Evolutionary conservation across 257 asterid genomes (phyloP).

Genomic region (Eucommia ulmoides): DNA sequence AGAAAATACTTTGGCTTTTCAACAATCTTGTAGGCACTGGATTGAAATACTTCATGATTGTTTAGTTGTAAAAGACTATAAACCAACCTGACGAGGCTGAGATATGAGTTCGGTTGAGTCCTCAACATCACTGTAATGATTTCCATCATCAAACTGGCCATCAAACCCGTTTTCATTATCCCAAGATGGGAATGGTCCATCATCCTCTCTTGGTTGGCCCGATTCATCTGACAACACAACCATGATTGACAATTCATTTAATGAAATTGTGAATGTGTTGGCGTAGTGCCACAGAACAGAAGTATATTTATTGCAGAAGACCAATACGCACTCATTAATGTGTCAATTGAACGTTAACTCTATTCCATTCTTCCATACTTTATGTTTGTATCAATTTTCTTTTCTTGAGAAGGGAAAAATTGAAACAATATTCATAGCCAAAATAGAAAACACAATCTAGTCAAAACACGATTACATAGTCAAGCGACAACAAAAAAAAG

Average conservation of each 20-base stretch:
- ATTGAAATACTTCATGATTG: background rate
- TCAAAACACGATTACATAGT: too few relatives aligned
- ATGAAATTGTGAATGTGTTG: too few relatives aligned
- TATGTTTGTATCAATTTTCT: too few relatives aligned
- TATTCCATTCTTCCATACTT: too few relatives aligned
- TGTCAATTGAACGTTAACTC: too few relatives aligned
- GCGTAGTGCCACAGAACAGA: too few relatives aligned
- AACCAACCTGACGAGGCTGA: conserved; percentile 92
- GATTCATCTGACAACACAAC: conserved; percentile 35
- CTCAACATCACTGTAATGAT: conserved; percentile 43
- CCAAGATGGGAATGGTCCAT: conserved; percentile 57
- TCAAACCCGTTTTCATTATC: conserved; percentile 49
- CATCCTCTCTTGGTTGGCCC: conserved; percentile 35
- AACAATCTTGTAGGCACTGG: background rate
- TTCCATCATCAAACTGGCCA: conserved; percentile 45
- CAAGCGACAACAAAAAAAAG: too few relatives aligned
- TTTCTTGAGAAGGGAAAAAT: too few relatives aligned
- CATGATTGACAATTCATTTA: background rate
- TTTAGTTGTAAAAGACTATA: background rate
- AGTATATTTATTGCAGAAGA: too few relatives aligned
- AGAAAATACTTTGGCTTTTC: background rate
- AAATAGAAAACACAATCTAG: too few relatives aligned
- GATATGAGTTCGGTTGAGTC: conserved; percentile 65
- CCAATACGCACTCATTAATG: too few relatives aligned
- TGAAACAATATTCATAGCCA: too few relatives aligned